Conservation (phyloP, 2,329 filamentous ascomycete genomes). For the Scopulariopsis brevicaulis region DNA sequence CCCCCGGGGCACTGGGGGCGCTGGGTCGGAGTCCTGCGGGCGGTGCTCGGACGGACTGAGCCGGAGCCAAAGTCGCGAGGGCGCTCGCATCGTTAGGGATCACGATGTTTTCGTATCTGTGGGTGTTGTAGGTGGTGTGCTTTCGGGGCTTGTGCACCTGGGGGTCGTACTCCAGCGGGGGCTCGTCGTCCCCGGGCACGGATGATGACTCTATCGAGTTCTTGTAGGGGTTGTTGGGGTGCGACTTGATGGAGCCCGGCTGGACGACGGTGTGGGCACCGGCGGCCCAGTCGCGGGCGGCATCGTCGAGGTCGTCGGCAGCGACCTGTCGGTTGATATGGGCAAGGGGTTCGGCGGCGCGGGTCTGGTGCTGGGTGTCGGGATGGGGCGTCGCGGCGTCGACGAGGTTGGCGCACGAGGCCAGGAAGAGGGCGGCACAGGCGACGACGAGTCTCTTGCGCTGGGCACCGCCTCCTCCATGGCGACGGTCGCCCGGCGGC, state of each 20-base stretch:
- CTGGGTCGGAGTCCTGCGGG: conserved; percentile 46
- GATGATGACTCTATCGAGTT: conserved; percentile 4
- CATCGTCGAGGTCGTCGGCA: conserved; percentile 6
- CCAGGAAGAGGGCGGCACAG: conserved; percentile 40
- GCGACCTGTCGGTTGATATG: conserved; percentile 4
- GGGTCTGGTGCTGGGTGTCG: conserved; percentile 6
- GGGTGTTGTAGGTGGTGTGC: conserved; percentile 19
- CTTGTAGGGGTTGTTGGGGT: conserved; percentile 11
- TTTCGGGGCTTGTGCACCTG: conserved; percentile 17
- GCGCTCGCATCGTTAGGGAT: conserved; percentile 72
- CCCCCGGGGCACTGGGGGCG: conserved; percentile 32
- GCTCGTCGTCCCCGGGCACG: not conserved
- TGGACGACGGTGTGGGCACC: conserved; percentile 13
- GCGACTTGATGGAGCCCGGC: conserved; percentile 13
- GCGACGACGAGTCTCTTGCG: conserved; percentile 38
- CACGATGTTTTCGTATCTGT: conserved; percentile 20
- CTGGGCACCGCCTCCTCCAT: conserved; percentile 21
- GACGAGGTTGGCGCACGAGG: conserved; percentile 43
- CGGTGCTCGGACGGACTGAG: conserved; percentile 90
- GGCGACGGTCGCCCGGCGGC: conserved; percentile 46
- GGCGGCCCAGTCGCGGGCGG: conserved; percentile 14
- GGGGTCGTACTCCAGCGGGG: conserved; percentile 4
- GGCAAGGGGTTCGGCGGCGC: not conserved
- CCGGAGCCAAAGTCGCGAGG: conserved; percentile 97
- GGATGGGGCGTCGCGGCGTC: conserved; percentile 26